These are phyloP conservation scores for Astrothelium subdiscretum DNA, from an alignment of 495 filamentous ascomycete species.

Conservation along the genomic window DNA sequence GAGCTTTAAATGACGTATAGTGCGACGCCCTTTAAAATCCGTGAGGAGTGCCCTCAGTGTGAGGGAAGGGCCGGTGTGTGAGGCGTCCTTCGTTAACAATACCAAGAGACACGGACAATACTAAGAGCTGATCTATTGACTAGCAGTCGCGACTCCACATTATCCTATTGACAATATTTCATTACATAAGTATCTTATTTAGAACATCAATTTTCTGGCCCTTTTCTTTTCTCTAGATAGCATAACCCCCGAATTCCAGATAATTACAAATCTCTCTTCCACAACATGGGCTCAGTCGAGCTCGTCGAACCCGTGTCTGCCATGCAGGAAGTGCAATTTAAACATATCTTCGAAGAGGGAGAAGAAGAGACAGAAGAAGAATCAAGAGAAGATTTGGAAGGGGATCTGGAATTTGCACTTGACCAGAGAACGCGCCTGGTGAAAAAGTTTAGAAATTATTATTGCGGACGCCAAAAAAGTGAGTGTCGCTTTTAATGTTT, in stretches of 20 bases:
- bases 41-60: no score
- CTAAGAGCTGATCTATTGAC: no score
- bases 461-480: neutral
- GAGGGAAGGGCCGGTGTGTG: no score
- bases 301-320: neutral
- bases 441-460: neutral
- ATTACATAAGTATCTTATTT: no score
- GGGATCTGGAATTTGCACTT: neutral
- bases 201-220: neutral
- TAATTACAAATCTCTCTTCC: neutral
- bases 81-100: no score
- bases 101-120: no score
- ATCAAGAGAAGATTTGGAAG: no score
- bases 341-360: neutral
- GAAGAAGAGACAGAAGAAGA: neutral
- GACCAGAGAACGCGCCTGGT: neutral
- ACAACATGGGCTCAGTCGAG: neutral
- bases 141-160: no score
- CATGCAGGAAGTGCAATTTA: neutral
- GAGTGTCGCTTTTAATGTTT: neutral
- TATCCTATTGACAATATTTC: no score
- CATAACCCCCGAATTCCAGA: neutral
- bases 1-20: no score
- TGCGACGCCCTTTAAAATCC: no score
- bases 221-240: neutral